Percentiles rank a stretch among this genome's conserved stretches.
Conservation (phyloP, 352 stramenopile species). For the Globisporangium nunn region DNA sequence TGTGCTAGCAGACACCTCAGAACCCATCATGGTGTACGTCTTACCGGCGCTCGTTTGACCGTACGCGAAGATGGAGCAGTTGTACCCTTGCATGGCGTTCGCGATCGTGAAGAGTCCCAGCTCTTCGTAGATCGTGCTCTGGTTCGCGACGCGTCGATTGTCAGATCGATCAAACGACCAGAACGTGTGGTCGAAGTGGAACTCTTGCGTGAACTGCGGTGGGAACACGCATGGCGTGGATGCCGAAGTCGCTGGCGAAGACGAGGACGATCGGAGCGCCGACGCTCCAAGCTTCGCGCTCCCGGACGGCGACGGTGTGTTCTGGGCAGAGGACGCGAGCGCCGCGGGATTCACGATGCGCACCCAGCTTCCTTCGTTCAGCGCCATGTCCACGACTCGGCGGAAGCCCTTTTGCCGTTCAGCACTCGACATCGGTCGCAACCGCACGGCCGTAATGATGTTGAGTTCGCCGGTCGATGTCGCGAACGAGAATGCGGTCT, state of each 20-base stretch:
- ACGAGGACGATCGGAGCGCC: neutral
- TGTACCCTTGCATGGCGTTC: slow-evolving; percentile 48
- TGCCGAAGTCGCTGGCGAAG: neutral
- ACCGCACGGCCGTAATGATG: slow-evolving; percentile 64
- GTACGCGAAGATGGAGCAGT: slow-evolving; percentile 76
- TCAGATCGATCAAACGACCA: slow-evolving; percentile 54
- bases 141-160: slow-evolving; percentile 27
- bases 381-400: slow-evolving; percentile 50
- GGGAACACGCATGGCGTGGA: slow-evolving; percentile 12
- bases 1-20: slow-evolving; percentile 10
- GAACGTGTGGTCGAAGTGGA: slow-evolving; percentile 63
- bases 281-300: neutral
- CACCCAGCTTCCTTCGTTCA: slow-evolving; percentile 31
- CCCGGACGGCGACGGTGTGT: slow-evolving; percentile 1
- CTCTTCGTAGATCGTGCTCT: slow-evolving; percentile 50
- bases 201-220: slow-evolving; percentile 64
- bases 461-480: slow-evolving; percentile 16
- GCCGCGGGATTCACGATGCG: slow-evolving; percentile 55
- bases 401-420: slow-evolving; percentile 58
- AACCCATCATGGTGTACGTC: slow-evolving; percentile 64
- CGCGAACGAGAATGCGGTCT: slow-evolving; percentile 10
- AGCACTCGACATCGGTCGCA: slow-evolving; percentile 58
- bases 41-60: slow-evolving; percentile 69
- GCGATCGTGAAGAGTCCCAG: slow-evolving; percentile 50
- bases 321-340: slow-evolving; percentile 13